Base-by-base conservation (phyloP, 805 yeast genomes). In the Pichia californica region DNA sequence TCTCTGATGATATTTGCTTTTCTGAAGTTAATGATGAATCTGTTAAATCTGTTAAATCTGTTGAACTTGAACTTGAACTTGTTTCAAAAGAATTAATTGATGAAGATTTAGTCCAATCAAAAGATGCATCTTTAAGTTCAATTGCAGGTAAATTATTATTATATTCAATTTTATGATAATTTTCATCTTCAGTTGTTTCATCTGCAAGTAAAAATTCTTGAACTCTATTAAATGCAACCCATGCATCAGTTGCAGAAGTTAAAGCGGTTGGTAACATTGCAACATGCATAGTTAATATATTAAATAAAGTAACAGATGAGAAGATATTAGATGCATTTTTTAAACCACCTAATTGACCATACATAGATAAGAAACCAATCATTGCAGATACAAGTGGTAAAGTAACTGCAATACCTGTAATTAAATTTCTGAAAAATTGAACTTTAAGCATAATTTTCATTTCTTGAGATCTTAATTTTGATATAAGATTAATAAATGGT, bases 341-440 rank as follows among this genome's bases (percentile, higher is more conserved):
- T 38, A 69, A 55, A 16, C 56, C 55, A 19, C 67, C 54, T 18
- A 59, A 45, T 26, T 64, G 51, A 30, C 66, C 72, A 46, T 64
- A 70, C 44, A 71, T 53, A 0, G 69, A 63, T 36, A 72, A 52
- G 50, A 73, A 73, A 2, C 76, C 68, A 14, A 81, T 69, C 74
- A 87, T 70, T 1, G 96, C 83, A 3, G 91, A 76, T 45, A 88
- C 64, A 18, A 76, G 71, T 0, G 96, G 85, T 45, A 86, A 64
- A 2, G 83, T 69, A 41, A 81, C 70, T 15, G 88, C 81, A 40
- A 79, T 56, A 1, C 95, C 81, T 42, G 81, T 76, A 37, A 82
- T 60, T 18, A 71, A 49, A 52, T 77, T 84, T 58, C 89, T 77
- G 25, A 77, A 59, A 34, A 79, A 68, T 55, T 84, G 89, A 69